phyloP scores from a whole-genome alignment of 2,329 filamentous ascomycete species.

The Westerdykella ornata region DNA sequence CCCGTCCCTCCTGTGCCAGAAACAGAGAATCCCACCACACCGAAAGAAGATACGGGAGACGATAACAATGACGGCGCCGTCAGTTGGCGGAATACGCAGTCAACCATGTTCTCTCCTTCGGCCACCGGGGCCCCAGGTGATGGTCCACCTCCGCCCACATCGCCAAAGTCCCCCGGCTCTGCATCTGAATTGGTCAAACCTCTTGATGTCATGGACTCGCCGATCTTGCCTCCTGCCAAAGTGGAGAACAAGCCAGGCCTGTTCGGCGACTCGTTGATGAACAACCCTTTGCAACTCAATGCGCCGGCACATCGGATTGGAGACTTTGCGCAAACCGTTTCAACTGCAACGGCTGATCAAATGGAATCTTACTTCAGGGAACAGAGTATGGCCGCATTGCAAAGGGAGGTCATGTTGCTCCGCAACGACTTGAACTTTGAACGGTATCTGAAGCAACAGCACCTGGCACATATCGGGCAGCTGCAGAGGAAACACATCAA shows the following conservation, averaged over 20 bases:
- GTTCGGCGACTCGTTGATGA: conserved; percentile 2
- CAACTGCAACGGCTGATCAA: conserved; percentile 2
- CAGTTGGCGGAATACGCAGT: conserved; percentile 52
- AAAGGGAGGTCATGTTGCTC: conserved; percentile 67
- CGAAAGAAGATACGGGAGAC: conserved; percentile 17
- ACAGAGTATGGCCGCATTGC: conserved; percentile 47
- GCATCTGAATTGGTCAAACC: conserved; percentile 43
- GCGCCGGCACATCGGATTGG: conserved; percentile 25
- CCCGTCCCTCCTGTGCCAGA: conserved; percentile 36
- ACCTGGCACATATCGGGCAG: conserved; percentile 73
- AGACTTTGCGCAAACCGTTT: conserved; percentile 25
- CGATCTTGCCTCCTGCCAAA: conserved; percentile 51
- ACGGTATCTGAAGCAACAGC: conserved; percentile 75
- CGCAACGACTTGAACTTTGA: conserved; percentile 80
- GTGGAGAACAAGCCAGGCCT: conserved; percentile 21
- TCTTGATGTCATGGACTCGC: conserved; percentile 51
- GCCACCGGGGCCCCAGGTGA: conserved; percentile 21
- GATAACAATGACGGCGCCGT: conserved; percentile 26
- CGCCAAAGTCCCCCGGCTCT: conserved; percentile 42
- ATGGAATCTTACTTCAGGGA: conserved; percentile 10
- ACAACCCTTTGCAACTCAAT: neutral
- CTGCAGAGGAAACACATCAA: conserved; percentile 66
- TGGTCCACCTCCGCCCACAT: conserved; percentile 16
- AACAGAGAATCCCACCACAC: conserved; percentile 26
- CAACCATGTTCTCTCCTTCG: conserved; percentile 41